These are phyloP conservation scores for Grosmannia serpens DNA, from an alignment of 2,329 filamentous ascomycete species.

Conservation along the genomic window DNA sequence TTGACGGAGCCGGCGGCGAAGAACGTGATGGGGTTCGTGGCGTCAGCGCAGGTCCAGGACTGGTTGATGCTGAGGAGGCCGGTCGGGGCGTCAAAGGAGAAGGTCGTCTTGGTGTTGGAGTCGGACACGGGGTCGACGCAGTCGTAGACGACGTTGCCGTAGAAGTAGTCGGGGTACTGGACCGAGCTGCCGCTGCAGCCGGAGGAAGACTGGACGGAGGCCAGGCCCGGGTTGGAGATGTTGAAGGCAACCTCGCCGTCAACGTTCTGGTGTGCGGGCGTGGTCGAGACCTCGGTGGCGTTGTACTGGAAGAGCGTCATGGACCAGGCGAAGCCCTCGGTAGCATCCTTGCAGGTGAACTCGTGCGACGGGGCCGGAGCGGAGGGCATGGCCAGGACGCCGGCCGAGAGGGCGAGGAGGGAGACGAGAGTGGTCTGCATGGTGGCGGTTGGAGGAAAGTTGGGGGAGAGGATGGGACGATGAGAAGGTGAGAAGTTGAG, in stretches of 20 bases:
- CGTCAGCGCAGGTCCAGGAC: neutral
- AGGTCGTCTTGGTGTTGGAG: neutral
- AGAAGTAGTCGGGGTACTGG: neutral
- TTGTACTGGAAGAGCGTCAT: neutral
- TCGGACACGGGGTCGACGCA: neutral
- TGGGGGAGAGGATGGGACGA: too few relatives aligned
- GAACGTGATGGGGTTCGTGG: neutral
- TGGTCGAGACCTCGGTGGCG: neutral
- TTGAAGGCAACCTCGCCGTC: neutral
- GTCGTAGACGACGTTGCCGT: neutral
- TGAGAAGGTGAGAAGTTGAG: too few relatives aligned
- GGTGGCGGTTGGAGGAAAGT: neutral
- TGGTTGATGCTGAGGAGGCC: neutral
- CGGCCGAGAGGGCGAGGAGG: neutral
- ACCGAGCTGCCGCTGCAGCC: neutral
- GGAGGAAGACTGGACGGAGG: neutral
- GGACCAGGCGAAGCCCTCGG: neutral
- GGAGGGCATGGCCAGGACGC: neutral
- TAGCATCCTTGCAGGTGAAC: neutral
- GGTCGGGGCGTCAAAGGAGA: neutral
- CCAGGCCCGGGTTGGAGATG: neutral
- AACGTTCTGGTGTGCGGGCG: neutral
- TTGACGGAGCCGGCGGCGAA: neutral
- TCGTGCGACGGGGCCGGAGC: neutral
- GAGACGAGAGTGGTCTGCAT: neutral